Percentiles rank a stretch among this genome's conserved stretches.
phyloP scores from a whole-genome alignment of 2,329 filamentous ascomycete species.

The Blastomyces silverae region DNA sequence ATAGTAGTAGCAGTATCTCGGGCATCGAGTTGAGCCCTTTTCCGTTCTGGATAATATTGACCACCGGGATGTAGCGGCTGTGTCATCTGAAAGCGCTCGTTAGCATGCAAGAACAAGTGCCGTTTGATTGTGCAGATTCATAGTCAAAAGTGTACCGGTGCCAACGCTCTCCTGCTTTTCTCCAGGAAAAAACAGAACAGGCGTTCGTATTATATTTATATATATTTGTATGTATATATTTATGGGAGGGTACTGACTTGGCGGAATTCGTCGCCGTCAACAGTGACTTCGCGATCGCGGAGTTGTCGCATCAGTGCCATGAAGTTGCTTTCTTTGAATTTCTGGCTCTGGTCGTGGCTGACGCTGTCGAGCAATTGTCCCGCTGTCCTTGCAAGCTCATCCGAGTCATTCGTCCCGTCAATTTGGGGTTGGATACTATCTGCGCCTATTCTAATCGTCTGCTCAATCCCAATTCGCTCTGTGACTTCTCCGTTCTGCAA shows the following conservation, averaged over 20 bases:
- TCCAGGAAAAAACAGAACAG: constrained; percentile 24
- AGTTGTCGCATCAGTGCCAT: constrained; percentile 69
- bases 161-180: constrained; percentile 27
- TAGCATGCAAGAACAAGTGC: constrained; percentile 30
- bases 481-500: constrained; percentile 22
- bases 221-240: constrained; percentile 18
- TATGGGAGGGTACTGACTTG: constrained; percentile 43
- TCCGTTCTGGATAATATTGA: constrained; percentile 37
- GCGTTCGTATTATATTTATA: background rate
- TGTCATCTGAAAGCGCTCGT: constrained; percentile 30
- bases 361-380: constrained; percentile 63
- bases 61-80: constrained; percentile 46
- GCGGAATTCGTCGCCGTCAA: constrained; percentile 58
- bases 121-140: constrained; percentile 23
- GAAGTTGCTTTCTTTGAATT: constrained; percentile 74
- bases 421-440: constrained; percentile 38
- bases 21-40: constrained; percentile 8
- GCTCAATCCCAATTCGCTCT: constrained; percentile 15
- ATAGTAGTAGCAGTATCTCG: background rate
- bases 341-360: constrained; percentile 59
- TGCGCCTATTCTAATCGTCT: constrained; percentile 38
- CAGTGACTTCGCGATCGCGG: constrained; percentile 62
- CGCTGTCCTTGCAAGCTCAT: constrained; percentile 66
- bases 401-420: constrained; percentile 45
- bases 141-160: constrained; percentile 33